Conservation (phyloP, 352 stramenopile species). For the Pythium pyrilobum region DNA sequence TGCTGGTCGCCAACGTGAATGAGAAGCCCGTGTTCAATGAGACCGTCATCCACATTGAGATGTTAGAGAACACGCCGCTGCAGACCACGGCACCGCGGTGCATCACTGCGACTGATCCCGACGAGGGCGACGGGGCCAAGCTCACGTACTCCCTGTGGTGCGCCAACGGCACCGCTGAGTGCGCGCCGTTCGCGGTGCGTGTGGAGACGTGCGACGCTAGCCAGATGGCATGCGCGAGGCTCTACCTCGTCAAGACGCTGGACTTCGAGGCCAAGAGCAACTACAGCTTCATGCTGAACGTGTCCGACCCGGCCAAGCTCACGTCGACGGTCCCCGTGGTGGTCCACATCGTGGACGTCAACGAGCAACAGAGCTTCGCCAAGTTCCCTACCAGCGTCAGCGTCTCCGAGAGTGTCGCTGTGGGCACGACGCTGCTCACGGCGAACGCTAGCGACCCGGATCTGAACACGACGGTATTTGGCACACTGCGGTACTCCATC, state of each 20-base stretch:
- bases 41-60: slow-evolving; percentile 23
- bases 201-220: slow-evolving; percentile 36
- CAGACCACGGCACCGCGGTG: slow-evolving; percentile 24
- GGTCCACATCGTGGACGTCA: slow-evolving; percentile 44
- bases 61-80: slow-evolving; percentile 29
- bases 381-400: slow-evolving; percentile 20
- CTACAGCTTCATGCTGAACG: slow-evolving; percentile 36
- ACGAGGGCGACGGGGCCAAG: slow-evolving; percentile 30
- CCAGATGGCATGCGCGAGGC: slow-evolving; percentile 28
- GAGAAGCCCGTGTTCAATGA: slow-evolving; percentile 39
- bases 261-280: slow-evolving; percentile 35
- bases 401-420: slow-evolving; percentile 26
- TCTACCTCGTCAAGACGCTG: slow-evolving; percentile 29
- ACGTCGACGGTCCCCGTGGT: slow-evolving; percentile 16
- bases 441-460: slow-evolving; percentile 34
- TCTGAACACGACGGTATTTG: slow-evolving; percentile 23
- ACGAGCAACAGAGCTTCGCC: slow-evolving; percentile 39
- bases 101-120: slow-evolving; percentile 33
- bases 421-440: slow-evolving; percentile 26
- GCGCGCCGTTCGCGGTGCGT: slow-evolving; percentile 28
- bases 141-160: slow-evolving; percentile 43
- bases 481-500: slow-evolving; percentile 30
- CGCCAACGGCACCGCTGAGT: slow-evolving; percentile 17
- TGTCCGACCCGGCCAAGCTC: slow-evolving; percentile 24
- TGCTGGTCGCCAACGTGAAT: slow-evolving; percentile 49